Percentiles rank a stretch among this genome's conserved stretches.
phyloP scores from a whole-genome alignment of 1,139 yeast genomes.

The Hyphopichia wangnamkhiaoensis region DNA sequence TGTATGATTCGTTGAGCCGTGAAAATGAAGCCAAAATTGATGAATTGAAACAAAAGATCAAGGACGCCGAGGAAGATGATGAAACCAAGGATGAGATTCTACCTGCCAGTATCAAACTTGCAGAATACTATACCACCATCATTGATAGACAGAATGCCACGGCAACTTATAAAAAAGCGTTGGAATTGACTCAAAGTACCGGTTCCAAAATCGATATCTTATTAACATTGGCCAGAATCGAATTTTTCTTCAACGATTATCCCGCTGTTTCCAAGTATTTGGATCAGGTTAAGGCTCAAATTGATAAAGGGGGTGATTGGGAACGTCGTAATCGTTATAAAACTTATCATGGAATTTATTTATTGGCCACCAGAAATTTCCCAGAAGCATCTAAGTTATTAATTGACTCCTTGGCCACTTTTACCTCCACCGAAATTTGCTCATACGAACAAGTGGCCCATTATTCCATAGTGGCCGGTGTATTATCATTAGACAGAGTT shows the following conservation, averaged over 20 bases:
- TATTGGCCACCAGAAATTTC: conserved; percentile 83
- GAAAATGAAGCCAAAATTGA: conserved; percentile 58
- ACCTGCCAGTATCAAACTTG: conserved; percentile 75
- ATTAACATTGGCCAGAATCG: conserved; percentile 80
- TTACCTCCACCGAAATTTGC: conserved; percentile 91
- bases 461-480: conserved; percentile 85
- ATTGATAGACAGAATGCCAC: conserved; percentile 81
- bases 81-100: conserved; percentile 87
- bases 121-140: conserved; percentile 83
- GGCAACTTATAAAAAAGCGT: conserved; percentile 69
- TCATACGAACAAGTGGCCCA: conserved; percentile 88
- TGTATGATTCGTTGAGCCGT: conserved; percentile 52
- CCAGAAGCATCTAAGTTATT: conserved; percentile 77
- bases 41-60: conserved; percentile 61
- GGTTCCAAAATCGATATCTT: conserved; percentile 89
- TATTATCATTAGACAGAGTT: conserved; percentile 77
- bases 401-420: conserved; percentile 91
- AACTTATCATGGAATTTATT: conserved; percentile 84
- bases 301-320: conserved; percentile 99
- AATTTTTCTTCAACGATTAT: conserved; percentile 83
- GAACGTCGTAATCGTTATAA: conserved; percentile 94
- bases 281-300: conserved; percentile 69
- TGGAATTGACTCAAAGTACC: conserved; percentile 78
- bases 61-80: conserved; percentile 79
- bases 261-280: conserved; percentile 68